Base-by-base conservation (phyloP, 495 filamentous ascomycete genomes). In the Talaromyces nanjingensis region DNA sequence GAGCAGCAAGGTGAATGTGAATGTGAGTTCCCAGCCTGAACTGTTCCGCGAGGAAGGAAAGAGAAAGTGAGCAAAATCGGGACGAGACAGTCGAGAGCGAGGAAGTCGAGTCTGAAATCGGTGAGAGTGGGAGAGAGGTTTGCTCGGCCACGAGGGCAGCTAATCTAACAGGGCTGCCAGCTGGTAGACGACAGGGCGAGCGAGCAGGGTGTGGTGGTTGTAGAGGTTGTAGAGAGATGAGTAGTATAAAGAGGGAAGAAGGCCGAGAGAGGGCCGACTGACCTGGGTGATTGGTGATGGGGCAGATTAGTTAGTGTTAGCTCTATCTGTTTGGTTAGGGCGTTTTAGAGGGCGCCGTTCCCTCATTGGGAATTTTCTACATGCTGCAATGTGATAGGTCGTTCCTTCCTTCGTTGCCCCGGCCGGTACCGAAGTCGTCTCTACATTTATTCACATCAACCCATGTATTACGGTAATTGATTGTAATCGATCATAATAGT, bases 191-290 rank as follows among this genome's bases (percentile, higher is more conserved):
- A 53, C 22, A 52, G 25, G 56, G 12, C 63, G 31, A 58, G 65
- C 63, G 59, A 49, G 53, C 45, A 16, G 45, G 5, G 20, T 8
- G 11, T 20, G 61, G 14, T 24, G n/a, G 45, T 49, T 49, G 45
- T 49, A 49, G 66, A 64, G n/a, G 45, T 49, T 49, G 45, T 49
- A 49, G 66, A 64, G 59, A 52, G 54, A 65, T 33, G 60, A 27
- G 20, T 42, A 20, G 45, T 22, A 11, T 49, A 49, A 63, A 63
- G 66, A 49, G 37, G 29, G 63, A 60, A 60, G 42, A 55, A 64
- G 64, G 62, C 54, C 65, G 58, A 65, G 27, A 65, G 61, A 62
- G 39, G 37, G 14, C 37, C 37, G 37, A 42, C 37, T 14, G 34
- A 39, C 34, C 11, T 27, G 27, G 27, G 27, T 27, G 27, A 27